phyloP scores from a whole-genome alignment of 208 protist genomes.

The Crithidia thermophila region DNA sequence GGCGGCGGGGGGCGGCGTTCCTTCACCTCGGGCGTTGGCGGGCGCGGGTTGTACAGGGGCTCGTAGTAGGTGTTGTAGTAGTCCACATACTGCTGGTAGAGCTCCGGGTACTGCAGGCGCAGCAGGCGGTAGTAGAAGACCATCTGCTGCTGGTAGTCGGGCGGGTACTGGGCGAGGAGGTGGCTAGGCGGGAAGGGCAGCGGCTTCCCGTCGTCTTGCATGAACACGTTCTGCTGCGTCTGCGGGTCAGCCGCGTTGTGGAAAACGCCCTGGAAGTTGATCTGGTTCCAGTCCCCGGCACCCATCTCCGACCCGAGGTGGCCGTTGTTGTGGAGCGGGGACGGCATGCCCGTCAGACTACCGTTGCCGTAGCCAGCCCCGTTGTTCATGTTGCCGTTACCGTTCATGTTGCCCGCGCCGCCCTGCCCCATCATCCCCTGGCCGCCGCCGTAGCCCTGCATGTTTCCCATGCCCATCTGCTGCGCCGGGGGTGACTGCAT shows the following conservation, averaged over 20 bases:
- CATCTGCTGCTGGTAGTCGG: slow-evolving; percentile 52
- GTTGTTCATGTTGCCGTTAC: not conserved
- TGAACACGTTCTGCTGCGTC: slow-evolving; percentile 9
- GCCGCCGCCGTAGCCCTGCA: slow-evolving; percentile 2
- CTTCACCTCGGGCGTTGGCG: slow-evolving; percentile 4
- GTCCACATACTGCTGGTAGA: slow-evolving; percentile 60
- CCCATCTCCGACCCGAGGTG: not conserved
- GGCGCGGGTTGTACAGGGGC: slow-evolving; percentile 32
- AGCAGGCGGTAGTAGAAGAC: slow-evolving; percentile 54
- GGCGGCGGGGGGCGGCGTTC: not conserved
- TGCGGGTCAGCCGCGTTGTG: slow-evolving; percentile 16
- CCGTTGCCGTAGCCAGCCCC: not conserved
- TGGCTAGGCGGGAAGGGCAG: slow-evolving; percentile 54
- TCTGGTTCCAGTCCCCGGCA: slow-evolving; percentile 14
- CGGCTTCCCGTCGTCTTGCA: slow-evolving; percentile 32
- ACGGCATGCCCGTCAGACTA: not conserved
- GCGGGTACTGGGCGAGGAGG: slow-evolving; percentile 50
- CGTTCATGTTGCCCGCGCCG: not conserved
- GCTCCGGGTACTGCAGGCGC: slow-evolving; percentile 49
- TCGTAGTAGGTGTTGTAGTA: slow-evolving; percentile 61
- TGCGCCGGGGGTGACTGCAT: slow-evolving; percentile 1
- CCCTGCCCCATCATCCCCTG: not conserved
- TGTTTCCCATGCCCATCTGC: not conserved
- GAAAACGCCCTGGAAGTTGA: slow-evolving; percentile 35
- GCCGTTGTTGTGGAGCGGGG: not conserved